phyloP scores from a whole-genome alignment of 1,284 basidiomycete species.

The Ceratobasidium sp. region DNA sequence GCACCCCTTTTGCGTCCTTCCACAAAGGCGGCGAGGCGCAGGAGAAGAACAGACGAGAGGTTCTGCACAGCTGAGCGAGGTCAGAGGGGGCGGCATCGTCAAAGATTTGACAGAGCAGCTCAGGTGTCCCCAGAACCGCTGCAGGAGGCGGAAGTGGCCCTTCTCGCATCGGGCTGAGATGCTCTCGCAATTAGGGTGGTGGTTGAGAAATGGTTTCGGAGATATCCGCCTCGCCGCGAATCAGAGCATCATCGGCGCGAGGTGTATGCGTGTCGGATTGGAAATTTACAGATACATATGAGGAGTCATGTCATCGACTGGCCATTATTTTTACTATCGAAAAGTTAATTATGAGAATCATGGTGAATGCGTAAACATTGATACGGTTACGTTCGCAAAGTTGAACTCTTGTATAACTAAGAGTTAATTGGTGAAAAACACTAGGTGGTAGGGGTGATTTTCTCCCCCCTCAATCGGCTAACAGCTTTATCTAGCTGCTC shows the following conservation, averaged over 20 bases:
- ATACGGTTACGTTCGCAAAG: too few species aligned
- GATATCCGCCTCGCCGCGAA: not conserved
- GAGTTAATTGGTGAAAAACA: not conserved
- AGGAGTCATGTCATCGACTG: too few species aligned
- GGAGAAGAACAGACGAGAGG: conserved; percentile 29
- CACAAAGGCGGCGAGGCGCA: conserved; percentile 17
- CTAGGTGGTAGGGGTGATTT: not conserved
- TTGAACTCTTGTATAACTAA: too few species aligned
- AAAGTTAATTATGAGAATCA: too few species aligned
- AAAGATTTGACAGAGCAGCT: not conserved
- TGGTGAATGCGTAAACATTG: too few species aligned
- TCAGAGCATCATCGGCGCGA: conserved; percentile 1
- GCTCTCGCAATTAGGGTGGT: not conserved
- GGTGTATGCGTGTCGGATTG: conserved; percentile 5
- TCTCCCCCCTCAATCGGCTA: not conserved
- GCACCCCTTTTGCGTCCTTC: conserved; percentile 16
- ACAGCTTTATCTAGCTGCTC: not conserved
- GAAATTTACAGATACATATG: not conserved
- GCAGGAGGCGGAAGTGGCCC: not conserved
- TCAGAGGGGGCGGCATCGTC: not conserved
- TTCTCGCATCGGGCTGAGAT: not conserved
- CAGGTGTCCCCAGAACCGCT: not conserved
- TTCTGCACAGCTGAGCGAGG: conserved; percentile 10
- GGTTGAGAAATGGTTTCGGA: not conserved
- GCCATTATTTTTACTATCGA: too few species aligned